These are phyloP conservation scores for Capsicum baccatum DNA, from an alignment of 257 asterid genomes.

Conservation along the genomic window DNA sequence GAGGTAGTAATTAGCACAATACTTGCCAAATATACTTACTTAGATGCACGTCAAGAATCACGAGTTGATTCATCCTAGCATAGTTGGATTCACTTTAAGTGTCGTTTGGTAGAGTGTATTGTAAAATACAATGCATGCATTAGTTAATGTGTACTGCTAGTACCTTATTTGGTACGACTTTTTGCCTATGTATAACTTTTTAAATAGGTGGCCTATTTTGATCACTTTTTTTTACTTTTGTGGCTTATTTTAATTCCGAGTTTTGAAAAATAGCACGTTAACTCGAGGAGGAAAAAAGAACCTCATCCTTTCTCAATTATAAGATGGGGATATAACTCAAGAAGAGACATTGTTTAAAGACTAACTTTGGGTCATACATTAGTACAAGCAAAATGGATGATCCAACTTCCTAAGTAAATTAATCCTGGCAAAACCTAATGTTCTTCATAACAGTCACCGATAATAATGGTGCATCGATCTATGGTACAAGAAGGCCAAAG, in stretches of 20 bases:
- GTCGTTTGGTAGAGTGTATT: too few species aligned
- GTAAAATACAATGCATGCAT: too few species aligned
- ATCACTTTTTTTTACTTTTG: too few species aligned
- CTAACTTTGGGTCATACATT: neutral
- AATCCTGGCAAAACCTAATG: neutral
- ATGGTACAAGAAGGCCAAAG: slow-evolving; percentile 18
- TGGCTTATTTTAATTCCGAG: too few species aligned
- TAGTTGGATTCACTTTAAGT: neutral
- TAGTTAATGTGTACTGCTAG: too few species aligned
- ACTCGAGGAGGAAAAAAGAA: neutral
- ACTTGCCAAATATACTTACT: neutral
- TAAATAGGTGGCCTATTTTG: too few species aligned
- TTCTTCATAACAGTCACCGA: neutral
- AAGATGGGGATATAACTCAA: neutral
- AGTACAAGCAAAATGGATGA: neutral
- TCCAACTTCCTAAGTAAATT: neutral
- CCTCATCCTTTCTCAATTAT: neutral
- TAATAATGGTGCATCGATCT: neutral
- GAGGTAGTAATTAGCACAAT: neutral
- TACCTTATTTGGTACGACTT: too few species aligned
- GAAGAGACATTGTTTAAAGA: neutral
- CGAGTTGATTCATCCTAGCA: neutral
- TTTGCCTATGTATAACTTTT: too few species aligned
- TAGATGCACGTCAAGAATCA: neutral
- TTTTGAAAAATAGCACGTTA: neutral